Base-by-base conservation (phyloP, 768 basidiomycete genomes). In the Brasilioporus rufonigricans region DNA sequence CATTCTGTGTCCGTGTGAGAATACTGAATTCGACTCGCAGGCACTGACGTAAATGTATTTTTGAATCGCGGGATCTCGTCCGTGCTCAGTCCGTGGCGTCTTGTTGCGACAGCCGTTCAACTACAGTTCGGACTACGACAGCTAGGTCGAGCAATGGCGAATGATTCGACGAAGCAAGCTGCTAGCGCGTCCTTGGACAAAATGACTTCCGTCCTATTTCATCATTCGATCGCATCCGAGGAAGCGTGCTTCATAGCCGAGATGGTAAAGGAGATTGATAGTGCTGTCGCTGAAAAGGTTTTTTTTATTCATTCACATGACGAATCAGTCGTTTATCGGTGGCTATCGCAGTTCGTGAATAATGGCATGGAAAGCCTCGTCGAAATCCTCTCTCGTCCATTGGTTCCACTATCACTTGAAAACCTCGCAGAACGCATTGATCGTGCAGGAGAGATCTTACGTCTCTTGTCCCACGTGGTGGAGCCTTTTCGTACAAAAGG, bases 231-330 rank as follows among this genome's bases (percentile, higher is more conserved):
- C 70, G 83, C 85, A 16, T 80, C 84, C 0, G 89, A 92, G 60
- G 87, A 92, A 68, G 89, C 89, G 0, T 87, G 85, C 58, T 89
- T 91, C 61, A 84, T 92, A 6, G 87, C 87, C n/a, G 87, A 90
- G 65, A 87, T 92, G 80, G 80, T 86, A 19, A 79, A 80, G 59
- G 87, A 86, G 27, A 85, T 86, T 10, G 85, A 86, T 44, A 77
- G 74, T 41, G 72, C 76, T 0, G 83, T 93, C 31, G 86, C 84
- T 5, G 78, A 78, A 49, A 91, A 88, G 81, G 89, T 88, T 50
- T 5, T 29, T 21, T 32, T 29, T 26, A 2, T 21, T 52, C 19
- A 0, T 23, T 8, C 2, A 11, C 36, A 35, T 23, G 43, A 41
- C 31, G 13, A 44, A 32, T 9, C 18, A 3, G 18, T 41, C n/a